A percentile compares a stretch with the other conserved stretches of the same genome.
Conservation (phyloP, 352 stramenopile genomes). For the Globisporangium viniferum region DNA sequence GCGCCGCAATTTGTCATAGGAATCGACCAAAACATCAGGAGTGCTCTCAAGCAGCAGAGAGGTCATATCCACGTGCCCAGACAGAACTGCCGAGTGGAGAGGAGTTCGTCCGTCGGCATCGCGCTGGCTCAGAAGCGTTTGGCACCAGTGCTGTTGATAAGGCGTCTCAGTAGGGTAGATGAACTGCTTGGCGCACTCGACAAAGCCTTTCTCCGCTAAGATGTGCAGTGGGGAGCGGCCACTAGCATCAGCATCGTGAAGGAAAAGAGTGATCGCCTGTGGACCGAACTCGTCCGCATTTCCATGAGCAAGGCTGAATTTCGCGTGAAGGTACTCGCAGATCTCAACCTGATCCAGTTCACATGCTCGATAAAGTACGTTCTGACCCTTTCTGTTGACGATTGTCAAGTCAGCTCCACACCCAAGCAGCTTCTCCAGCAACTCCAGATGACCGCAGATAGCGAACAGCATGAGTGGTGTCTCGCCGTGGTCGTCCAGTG, state of each 20-base stretch:
- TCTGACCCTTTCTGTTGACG: conserved; percentile 30
- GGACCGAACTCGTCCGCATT: neutral
- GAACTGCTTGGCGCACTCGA: conserved; percentile 53
- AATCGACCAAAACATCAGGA: conserved; percentile 17
- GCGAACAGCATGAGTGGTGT: conserved; percentile 58
- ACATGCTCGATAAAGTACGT: conserved; percentile 58
- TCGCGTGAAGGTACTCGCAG: conserved; percentile 34
- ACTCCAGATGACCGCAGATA: conserved; percentile 38
- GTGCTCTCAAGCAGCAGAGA: conserved; percentile 26
- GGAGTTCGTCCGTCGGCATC: conserved; percentile 27
- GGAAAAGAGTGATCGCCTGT: conserved; percentile 2
- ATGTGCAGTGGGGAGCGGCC: conserved; percentile 47
- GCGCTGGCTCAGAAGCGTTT: conserved; percentile 23
- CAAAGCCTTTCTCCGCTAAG: conserved; percentile 35
- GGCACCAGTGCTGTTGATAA: conserved; percentile 13
- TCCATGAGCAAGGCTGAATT: conserved; percentile 8
- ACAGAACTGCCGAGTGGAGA: conserved; percentile 39
- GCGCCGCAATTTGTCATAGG: conserved; percentile 32
- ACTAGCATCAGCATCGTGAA: conserved; percentile 29
- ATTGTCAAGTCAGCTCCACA: conserved; percentile 24
- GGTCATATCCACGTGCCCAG: conserved; percentile 32
- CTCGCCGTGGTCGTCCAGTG: conserved; percentile 36
- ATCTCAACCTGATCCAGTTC: conserved; percentile 60
- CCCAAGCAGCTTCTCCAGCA: conserved; percentile 37
- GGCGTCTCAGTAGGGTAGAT: conserved; percentile 19